Percentiles rank a stretch among this genome's conserved stretches.
These are phyloP conservation scores for Cicer judaicum DNA, from an alignment of 306 rosid species.

Conservation along the genomic window DNA sequence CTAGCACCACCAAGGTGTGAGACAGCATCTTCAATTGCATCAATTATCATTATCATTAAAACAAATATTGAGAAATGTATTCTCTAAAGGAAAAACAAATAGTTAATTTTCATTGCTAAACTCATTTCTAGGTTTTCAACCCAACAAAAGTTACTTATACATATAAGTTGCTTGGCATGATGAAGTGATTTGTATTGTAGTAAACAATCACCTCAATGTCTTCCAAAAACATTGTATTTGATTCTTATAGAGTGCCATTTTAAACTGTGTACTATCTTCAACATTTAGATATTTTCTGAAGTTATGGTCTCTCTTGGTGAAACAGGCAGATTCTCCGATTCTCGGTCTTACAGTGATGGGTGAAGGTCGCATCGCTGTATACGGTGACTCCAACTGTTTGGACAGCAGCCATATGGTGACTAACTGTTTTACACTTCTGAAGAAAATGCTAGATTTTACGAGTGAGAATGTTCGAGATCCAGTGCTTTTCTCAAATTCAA, in stretches of 20 bases:
- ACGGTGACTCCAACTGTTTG: conserved; percentile 97
- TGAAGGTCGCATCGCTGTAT: conserved; percentile 82
- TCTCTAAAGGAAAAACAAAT: conserved; percentile 1
- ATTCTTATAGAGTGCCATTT: conserved; percentile 1
- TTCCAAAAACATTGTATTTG: neutral
- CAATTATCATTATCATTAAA: conserved; percentile 8
- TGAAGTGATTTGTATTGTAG: conserved; percentile 18
- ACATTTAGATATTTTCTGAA: conserved; percentile 3
- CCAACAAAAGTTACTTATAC: neutral
- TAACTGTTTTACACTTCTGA: conserved; percentile 83
- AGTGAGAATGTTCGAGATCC: conserved; percentile 71
- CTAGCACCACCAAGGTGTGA: conserved; percentile 68
- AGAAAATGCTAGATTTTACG: conserved; percentile 83
- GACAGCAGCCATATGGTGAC: conserved; percentile 98
- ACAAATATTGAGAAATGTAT: neutral
- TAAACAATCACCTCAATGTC: conserved; percentile 1
- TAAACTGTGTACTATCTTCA: conserved; percentile 16
- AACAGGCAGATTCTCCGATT: conserved; percentile 94
- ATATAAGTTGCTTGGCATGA: conserved; percentile 11
- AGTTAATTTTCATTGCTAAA: neutral
- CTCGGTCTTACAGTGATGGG: conserved; percentile 74
- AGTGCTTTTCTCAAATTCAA: conserved; percentile 76
- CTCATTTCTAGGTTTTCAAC: conserved; percentile 19
- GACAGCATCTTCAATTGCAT: conserved; percentile 15
- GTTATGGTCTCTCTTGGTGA: conserved; percentile 44